Percentiles rank a stretch among this genome's conserved stretches.
phyloP scores from a whole-genome alignment of 2,329 filamentous ascomycete genomes.

The Aspergillus viridinutans region DNA sequence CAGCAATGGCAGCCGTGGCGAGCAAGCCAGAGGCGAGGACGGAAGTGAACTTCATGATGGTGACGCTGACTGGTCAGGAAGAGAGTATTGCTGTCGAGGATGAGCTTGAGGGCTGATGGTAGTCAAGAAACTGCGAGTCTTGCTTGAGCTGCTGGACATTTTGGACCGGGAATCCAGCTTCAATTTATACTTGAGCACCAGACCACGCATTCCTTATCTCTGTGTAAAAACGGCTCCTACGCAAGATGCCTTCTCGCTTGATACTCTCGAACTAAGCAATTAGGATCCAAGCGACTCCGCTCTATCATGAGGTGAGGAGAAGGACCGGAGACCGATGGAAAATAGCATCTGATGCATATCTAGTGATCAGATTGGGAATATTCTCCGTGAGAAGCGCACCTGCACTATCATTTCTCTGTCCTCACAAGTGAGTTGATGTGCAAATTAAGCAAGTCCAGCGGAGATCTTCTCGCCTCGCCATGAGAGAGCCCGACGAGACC shows the following conservation, averaged over 20 bases:
- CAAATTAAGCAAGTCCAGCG: background rate
- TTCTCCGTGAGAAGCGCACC: background rate
- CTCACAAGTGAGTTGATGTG: background rate
- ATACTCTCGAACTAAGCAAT: background rate
- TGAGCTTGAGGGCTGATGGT: slow-evolving; percentile 28
- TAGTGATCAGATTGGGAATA: background rate
- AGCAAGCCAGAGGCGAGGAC: slow-evolving; percentile 36
- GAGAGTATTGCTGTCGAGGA: background rate
- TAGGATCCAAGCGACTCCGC: background rate
- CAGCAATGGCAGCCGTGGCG: slow-evolving; percentile 42
- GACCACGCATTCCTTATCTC: background rate
- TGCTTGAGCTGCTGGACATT: background rate
- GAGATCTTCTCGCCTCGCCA: background rate
- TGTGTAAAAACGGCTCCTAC: background rate
- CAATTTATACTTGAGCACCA: background rate
- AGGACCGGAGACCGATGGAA: background rate
- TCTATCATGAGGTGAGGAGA: background rate
- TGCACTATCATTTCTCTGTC: background rate
- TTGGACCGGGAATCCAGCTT: background rate
- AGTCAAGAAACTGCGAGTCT: background rate
- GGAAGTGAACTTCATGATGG: slow-evolving; percentile 48
- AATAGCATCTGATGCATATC: background rate
- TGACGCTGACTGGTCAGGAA: background rate
- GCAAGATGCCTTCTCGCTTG: background rate
- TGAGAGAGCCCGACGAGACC: background rate